Evolutionary conservation across 2,329 filamentous ascomycete species (phyloP).

Genomic region (Ophiostoma triangulosporum): DNA sequence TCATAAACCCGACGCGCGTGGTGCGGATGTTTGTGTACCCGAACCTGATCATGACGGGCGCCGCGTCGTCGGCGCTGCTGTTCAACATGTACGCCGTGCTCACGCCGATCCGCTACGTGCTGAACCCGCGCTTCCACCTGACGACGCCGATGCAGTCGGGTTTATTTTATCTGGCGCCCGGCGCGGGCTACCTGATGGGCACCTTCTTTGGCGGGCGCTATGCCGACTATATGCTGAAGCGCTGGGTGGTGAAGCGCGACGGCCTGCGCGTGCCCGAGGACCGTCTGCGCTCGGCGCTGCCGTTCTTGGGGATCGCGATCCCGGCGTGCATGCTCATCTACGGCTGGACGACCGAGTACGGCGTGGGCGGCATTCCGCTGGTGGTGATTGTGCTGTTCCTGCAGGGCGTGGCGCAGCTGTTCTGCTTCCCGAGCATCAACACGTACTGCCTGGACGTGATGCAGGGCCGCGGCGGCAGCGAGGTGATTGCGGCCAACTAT

Average conservation of each 20-base stretch:
- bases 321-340: constrained; percentile 56
- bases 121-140: constrained; percentile 57
- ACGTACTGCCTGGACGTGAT: constrained; percentile 74
- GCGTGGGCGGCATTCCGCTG: constrained; percentile 30
- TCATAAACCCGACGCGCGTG: constrained; percentile 47
- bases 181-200: constrained; percentile 50
- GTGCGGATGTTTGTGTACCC: constrained; percentile 47
- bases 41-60: constrained; percentile 44
- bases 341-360: constrained; percentile 37
- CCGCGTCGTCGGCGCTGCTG: constrained; percentile 46
- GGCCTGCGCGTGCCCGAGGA: constrained; percentile 55
- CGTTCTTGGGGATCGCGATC: constrained; percentile 46
- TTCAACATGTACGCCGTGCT: constrained; percentile 62
- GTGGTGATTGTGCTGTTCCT: constrained; percentile 55
- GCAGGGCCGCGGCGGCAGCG: constrained; percentile 51
- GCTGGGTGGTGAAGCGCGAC: constrained; percentile 39
- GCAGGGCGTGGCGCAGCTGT: constrained; percentile 54
- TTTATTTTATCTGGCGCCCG: constrained; percentile 58
- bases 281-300: constrained; percentile 45
- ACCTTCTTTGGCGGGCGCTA: constrained; percentile 57
- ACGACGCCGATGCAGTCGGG: constrained; percentile 49
- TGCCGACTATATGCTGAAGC: constrained; percentile 50
- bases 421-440: constrained; percentile 56
- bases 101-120: constrained; percentile 54
- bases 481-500: constrained; percentile 72